Percentiles rank a stretch among this genome's conserved stretches.
Conservation (phyloP, 441 rosid genomes). For the Jatropha podagrica region DNA sequence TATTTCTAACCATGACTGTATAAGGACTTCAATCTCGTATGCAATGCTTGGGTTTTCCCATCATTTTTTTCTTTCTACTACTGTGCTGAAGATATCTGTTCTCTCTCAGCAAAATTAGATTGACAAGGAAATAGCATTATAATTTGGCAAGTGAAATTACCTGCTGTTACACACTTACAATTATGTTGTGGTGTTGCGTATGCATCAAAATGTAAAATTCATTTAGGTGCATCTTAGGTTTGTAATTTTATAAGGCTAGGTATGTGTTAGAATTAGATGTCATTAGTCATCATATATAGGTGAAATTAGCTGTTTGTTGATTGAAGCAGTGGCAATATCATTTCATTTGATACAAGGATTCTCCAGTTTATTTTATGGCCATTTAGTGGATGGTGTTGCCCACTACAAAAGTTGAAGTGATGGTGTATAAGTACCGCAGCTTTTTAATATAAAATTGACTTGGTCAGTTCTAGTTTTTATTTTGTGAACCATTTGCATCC, state of each 20-base stretch:
- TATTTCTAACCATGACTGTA: not conserved
- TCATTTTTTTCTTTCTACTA: not conserved
- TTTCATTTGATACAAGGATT: conserved; percentile 2
- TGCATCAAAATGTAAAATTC: not conserved
- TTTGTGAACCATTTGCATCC: not conserved
- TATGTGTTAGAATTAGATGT: not conserved
- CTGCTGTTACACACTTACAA: not conserved
- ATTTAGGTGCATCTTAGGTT: conserved; percentile 1
- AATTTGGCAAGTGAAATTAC: not conserved
- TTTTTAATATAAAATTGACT: not conserved
- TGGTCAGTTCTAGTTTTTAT: not conserved
- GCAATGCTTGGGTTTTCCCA: not conserved
- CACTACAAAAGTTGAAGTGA: not conserved
- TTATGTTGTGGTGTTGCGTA: too few species aligned
- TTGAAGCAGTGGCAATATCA: not conserved
- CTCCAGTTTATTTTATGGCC: not conserved
- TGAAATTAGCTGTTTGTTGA: not conserved
- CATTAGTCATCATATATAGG: not conserved
- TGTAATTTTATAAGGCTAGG: not conserved
- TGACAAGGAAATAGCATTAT: not conserved
- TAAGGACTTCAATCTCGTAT: not conserved
- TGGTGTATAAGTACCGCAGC: not conserved
- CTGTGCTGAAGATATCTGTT: not conserved
- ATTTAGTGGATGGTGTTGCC: not conserved
- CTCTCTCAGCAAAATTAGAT: not conserved